Base-by-base conservation (phyloP, 2,329 filamentous ascomycete genomes). In the Colletotrichum horii region DNA sequence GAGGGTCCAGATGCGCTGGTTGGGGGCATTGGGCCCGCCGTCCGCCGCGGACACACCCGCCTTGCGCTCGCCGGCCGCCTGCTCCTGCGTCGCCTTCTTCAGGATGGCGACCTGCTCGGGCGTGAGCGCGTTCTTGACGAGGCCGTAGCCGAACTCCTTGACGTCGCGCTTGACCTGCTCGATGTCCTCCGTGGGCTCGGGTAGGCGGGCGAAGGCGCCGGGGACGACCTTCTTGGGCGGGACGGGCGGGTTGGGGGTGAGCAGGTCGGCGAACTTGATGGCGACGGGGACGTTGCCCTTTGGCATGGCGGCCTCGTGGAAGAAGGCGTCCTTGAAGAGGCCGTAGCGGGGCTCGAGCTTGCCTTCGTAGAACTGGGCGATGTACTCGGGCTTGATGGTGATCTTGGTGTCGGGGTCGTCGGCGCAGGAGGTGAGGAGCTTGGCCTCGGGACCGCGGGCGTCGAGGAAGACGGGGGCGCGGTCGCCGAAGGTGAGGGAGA, bases 151-250 rank as follows among this genome's bases (percentile, higher is more conserved):
- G 24, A 68, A 69, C 22, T 73, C 43, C 28, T 52, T 36, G 19
- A 73, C 22, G 56, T 73, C 70, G 12, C 56, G 65, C 65, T 69
- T 73, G 14, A 73, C 38, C 22, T 73, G 70, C 32, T 73, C 70
- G 30, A 73, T 64, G 43, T 73, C 70, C 14, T 62, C 56, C 2
- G 70, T 64, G 9, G 70, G 70, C 38, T 69, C 30, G 1, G 70
- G 70, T 6, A 70, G 38, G 16, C 67, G 30, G 6, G 36, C 15
- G 28, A 68, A 72, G 15, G 52, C 68, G 30, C 68, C 58, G 28
- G 68, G 43, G 11, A 65, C 43, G 19, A 71, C 68, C 38, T 71
- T 71, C 60, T 65, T 56, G 38, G 60, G 68, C 26, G 38, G 43
- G 22, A 56, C 68, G 16, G 68, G 58, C 6, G 58, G 38, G 22